Evolutionary conservation across 768 basidiomycete species (phyloP), one percentile per base, ranked within the genome.

Genomic region (Tulasnella sp.): DNA sequence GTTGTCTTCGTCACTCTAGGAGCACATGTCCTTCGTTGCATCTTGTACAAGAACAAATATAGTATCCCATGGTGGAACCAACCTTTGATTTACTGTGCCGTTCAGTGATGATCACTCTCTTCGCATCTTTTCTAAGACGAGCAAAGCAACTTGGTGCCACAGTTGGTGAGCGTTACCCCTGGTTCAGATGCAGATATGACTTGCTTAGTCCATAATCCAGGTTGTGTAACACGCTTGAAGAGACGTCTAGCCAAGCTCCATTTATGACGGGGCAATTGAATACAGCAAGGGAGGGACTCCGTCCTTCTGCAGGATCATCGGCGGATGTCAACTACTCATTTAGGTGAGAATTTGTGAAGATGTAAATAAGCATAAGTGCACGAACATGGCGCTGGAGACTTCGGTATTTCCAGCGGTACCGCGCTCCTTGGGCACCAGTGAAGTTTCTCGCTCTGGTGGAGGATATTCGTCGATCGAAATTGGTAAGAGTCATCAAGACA

Each of bases 361-460:
- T 75, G 3, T 13, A 4, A 29, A 51, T 29, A 20, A 16, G 5
- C 5, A 35, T 76, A 57, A n/a, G 2, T 13, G 1, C 23, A 76
- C 75, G 46, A 10, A 76, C 75, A 40, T 61, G 75, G 61, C 15
- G 57, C 23, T 44, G 16, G 32, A 32, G 39, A 26, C 26, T 40
- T 18, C 57, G 48, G n/a, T 26, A 9, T 26, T 76, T 76, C 55
- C 75, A 76, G 10, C 75, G 55, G 26, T 61, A 76, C 75, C 40
- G 5, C 6, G 57, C 26, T 23, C 75, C 75, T 16, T 76, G 29
- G n/a, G 55, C 75, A 11, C 37, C 55, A 5, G 55, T 67, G 37
- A 76, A 76, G 5, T 57, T 40, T 61, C n/a, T 76, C 35, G 46
- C 55, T 26, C 75, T 76, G 18, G 18, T 29, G 44, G 11, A 35